Percentiles rank a stretch among this genome's conserved stretches.
phyloP scores from a whole-genome alignment of 768 basidiomycete species.

The Phanerochaete carnosa region DNA sequence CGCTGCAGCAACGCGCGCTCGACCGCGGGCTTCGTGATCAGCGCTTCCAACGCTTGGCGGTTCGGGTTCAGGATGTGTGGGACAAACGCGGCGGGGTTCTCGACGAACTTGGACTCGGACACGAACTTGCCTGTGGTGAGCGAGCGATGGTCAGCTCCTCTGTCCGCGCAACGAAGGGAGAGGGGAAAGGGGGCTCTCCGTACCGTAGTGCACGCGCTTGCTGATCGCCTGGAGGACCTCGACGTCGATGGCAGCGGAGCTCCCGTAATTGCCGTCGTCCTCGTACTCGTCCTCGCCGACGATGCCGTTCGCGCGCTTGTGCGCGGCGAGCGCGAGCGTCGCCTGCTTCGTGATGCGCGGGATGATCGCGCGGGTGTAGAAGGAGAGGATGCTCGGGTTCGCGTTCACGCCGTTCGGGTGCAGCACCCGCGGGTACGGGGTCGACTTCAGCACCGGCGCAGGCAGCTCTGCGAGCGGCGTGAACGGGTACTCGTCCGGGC shows the following conservation, averaged over 20 bases:
- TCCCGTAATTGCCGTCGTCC: slow-evolving; percentile 98
- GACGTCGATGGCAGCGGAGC: slow-evolving; percentile 90
- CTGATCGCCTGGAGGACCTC: slow-evolving; percentile 98
- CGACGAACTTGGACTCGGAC: slow-evolving; percentile 94
- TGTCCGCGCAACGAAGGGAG: slow-evolving; percentile 3
- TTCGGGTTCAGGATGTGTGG: slow-evolving; percentile 87
- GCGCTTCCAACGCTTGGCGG: slow-evolving; percentile 67
- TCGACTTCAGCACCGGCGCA: slow-evolving; percentile 69
- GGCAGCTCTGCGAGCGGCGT: slow-evolving; percentile 68
- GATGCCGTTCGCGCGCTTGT: slow-evolving; percentile 67
- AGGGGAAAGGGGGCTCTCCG: slow-evolving; percentile 19
- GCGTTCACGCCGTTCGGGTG: slow-evolving; percentile 80
- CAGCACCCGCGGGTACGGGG: slow-evolving; percentile 74
- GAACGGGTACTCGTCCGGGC: slow-evolving; percentile 99
- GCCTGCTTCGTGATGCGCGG: slow-evolving; percentile 82
- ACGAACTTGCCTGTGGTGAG: slow-evolving; percentile 91
- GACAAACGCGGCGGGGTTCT: slow-evolving; percentile 82
- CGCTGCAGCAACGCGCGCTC: slow-evolving; percentile 81
- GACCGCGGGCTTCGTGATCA: slow-evolving; percentile 98
- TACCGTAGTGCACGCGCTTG: slow-evolving; percentile 97
- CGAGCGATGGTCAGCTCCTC: too few species aligned
- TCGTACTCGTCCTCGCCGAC: slow-evolving; percentile 67
- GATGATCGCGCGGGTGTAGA: slow-evolving; percentile 86
- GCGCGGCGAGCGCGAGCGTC: slow-evolving; percentile 60
- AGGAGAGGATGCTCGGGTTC: slow-evolving; percentile 81